Evolutionary conservation across 139 green algal genomes (phyloP), one percentile per base, ranked within the genome.

Genomic region (Chlorella sp.): DNA sequence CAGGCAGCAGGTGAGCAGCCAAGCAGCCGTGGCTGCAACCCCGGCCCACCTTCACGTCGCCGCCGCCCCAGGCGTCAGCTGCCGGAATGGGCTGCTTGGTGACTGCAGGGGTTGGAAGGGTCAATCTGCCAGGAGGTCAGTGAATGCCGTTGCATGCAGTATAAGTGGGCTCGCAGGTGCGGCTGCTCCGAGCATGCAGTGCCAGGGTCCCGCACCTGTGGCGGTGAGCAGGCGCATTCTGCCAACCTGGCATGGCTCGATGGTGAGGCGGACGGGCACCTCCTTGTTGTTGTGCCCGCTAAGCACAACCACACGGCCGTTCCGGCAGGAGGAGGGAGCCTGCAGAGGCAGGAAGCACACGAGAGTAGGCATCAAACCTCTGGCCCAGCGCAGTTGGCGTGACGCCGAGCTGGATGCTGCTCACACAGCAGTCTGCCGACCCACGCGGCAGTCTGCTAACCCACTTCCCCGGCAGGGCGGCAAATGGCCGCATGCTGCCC

Each of bases 21-120:
- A n/a, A n/a, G n/a, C n/a, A n/a, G n/a, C n/a, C n/a, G n/a, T n/a
- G n/a, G n/a, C n/a, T n/a, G n/a, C n/a, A n/a, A n/a, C n/a, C n/a
- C n/a, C n/a, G n/a, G n/a, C 44, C 44, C 18, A 63, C 72, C 74
- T 81, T 81, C 26, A 81, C 4, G 23, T 67, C 55, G 55, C 74
- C 74, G 0, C 74, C 55, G 21, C 74, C 74, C 74, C 74, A 81
- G 32, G 51, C 56, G 30, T 68, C 51, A 21, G 55, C 55, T 20
- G 51, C 32, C 32, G 74, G 30, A 1, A 81, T 36, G 20, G 69
- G 36, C 44, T 75, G 69, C 69, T 75, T 75, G 69, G 38, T 57
- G 34, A 56, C 69, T 75, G 69, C 38, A 34, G 38, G 5, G 7
- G 18, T 34, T 9, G 28, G 18, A 2, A 7, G 30, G 60, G n/a